Evolutionary conservation across 306 rosid species (phyloP).

Genomic region (Lathyrus aphaca): DNA sequence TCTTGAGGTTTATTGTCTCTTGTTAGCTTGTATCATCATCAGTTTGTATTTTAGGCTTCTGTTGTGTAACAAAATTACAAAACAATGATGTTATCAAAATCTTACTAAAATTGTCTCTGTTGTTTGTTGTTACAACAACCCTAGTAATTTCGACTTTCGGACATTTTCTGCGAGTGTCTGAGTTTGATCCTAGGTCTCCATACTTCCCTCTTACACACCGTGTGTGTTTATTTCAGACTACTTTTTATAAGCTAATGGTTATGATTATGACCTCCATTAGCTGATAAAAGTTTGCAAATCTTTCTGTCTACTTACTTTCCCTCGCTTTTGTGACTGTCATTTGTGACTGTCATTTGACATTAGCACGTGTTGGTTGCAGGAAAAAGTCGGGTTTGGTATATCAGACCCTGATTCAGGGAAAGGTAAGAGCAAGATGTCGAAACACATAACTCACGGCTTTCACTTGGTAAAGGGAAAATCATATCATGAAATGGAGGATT

Average conservation of each 20-base stretch:
- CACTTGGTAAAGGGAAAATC: slow-evolving; percentile 90
- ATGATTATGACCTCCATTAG: background rate
- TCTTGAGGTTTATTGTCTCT: background rate
- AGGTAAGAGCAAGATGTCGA: slow-evolving; percentile 94
- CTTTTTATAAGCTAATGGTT: background rate
- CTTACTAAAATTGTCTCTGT: too few species aligned
- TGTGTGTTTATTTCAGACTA: too few species aligned
- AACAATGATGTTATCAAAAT: slow-evolving; percentile 1
- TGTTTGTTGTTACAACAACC: too few species aligned
- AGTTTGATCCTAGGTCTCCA: too few species aligned
- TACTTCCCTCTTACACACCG: too few species aligned
- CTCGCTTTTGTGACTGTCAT: background rate
- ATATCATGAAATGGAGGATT: slow-evolving; percentile 87
- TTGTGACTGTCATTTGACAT: slow-evolving; percentile 23
- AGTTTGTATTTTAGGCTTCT: background rate
- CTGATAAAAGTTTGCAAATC: background rate
- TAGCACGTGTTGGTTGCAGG: slow-evolving; percentile 55
- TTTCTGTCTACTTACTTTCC: background rate
- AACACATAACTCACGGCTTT: slow-evolving; percentile 74
- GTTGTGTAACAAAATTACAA: background rate
- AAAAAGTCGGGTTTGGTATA: slow-evolving; percentile 68
- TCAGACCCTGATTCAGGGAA: slow-evolving; percentile 93
- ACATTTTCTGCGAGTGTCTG: too few species aligned
- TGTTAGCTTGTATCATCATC: slow-evolving; percentile 1
- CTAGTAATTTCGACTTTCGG: too few species aligned